These are phyloP conservation scores for Phytopythium vexans DNA, from an alignment of 352 stramenopile genomes.

Conservation along the genomic window DNA sequence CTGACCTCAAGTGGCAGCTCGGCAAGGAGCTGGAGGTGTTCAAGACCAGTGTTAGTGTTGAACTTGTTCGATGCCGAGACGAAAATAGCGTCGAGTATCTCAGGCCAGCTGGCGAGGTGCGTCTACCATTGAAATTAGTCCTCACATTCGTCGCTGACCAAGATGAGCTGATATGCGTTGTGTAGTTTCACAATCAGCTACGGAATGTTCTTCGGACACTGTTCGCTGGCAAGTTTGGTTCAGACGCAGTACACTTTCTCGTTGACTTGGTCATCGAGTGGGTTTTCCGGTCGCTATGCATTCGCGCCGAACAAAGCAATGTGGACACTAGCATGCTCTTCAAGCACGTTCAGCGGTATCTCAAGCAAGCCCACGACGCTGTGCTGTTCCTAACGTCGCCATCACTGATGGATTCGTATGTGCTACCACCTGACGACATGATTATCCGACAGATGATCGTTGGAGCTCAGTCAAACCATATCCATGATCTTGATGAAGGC, in stretches of 20 bases:
- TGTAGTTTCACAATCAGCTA: conserved; percentile 24
- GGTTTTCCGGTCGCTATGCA: conserved; percentile 26
- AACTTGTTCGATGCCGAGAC: too few species aligned
- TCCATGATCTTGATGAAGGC: neutral
- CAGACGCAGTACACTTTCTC: conserved; percentile 23
- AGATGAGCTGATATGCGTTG: neutral
- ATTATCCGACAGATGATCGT: conserved; percentile 54
- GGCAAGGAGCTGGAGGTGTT: conserved; percentile 12
- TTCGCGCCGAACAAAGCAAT: neutral
- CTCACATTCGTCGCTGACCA: too few species aligned
- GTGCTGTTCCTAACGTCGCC: conserved; percentile 36
- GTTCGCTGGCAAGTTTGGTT: conserved; percentile 31
- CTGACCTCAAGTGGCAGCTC: conserved; percentile 27
- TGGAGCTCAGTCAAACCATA: conserved; percentile 29
- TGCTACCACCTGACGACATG: conserved; percentile 38
- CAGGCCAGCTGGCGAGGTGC: neutral
- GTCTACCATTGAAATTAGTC: too few species aligned
- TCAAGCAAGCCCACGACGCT: conserved; percentile 25
- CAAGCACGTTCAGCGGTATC: conserved; percentile 24
- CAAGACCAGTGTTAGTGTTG: too few species aligned
- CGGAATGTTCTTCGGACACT: conserved; percentile 32
- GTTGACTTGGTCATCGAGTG: conserved; percentile 43
- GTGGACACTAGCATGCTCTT: conserved; percentile 13
- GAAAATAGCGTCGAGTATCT: neutral
- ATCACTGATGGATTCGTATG: conserved; percentile 29